Conservation (phyloP, 495 filamentous ascomycete genomes). For the Aspergillus wentii region DNA sequence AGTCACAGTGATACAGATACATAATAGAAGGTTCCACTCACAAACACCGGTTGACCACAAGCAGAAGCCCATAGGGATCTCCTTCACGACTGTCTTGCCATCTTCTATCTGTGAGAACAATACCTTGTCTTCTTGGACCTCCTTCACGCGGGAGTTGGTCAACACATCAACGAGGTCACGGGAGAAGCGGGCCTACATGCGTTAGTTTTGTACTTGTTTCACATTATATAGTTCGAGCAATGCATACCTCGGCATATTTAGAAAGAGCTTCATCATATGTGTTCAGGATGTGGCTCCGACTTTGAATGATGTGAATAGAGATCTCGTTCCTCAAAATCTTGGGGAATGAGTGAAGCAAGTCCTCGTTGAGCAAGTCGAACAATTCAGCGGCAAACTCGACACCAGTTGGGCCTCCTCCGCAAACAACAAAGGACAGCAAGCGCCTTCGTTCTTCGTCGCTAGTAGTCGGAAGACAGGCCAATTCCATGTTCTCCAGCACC, state of each 20-base stretch:
- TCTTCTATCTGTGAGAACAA: slow-evolving; percentile 80
- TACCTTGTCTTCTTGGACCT: slow-evolving; percentile 77
- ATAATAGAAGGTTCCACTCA: slow-evolving; percentile 21
- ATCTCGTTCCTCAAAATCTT: slow-evolving; percentile 91
- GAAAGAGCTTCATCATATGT: slow-evolving; percentile 96
- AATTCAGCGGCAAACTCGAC: slow-evolving; percentile 97
- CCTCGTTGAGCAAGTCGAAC: slow-evolving; percentile 94
- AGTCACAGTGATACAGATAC: not conserved
- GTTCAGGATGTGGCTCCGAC: slow-evolving; percentile 89
- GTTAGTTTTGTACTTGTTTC: slow-evolving; percentile 16
- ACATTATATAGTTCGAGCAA: not conserved
- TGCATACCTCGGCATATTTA: slow-evolving; percentile 73
- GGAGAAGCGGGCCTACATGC: slow-evolving; percentile 58
- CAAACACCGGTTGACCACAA: slow-evolving; percentile 95
- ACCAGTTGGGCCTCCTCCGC: slow-evolving; percentile 93
- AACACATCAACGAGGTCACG: slow-evolving; percentile 87
- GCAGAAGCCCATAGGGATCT: slow-evolving; percentile 94
- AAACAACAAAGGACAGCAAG: slow-evolving; percentile 88
- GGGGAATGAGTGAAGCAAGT: slow-evolving; percentile 78
- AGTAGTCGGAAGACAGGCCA: slow-evolving; percentile 90
- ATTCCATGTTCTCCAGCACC: slow-evolving; percentile 88
- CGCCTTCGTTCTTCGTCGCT: slow-evolving; percentile 82
- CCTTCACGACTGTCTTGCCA: slow-evolving; percentile 74
- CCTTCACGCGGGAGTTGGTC: slow-evolving; percentile 87
- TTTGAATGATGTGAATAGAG: slow-evolving; percentile 95